These are phyloP conservation scores for Adenanthera pavonina DNA, from an alignment of 306 rosid species.

Conservation along the genomic window DNA sequence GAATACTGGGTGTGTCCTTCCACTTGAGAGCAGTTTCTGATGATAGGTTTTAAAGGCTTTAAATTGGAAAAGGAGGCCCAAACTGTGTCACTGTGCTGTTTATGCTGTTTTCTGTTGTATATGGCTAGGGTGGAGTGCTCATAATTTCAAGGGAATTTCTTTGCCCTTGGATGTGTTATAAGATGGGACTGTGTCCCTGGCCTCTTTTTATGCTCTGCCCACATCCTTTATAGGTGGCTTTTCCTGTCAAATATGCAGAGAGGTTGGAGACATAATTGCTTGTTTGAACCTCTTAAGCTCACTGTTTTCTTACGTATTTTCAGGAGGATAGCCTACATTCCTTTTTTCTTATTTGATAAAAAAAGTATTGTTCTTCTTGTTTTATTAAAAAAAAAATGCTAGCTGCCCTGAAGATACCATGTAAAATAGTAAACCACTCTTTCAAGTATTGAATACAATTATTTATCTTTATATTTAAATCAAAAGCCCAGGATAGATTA, in stretches of 20 bases:
- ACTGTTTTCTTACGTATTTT: background rate
- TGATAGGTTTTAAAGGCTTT: background rate
- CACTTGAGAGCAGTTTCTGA: background rate
- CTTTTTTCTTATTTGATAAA: background rate
- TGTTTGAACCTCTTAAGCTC: background rate
- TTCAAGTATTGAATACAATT: background rate
- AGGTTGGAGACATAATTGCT: background rate
- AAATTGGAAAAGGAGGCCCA: background rate
- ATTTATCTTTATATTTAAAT: conserved; percentile 5
- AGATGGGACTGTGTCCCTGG: background rate
- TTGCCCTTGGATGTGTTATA: background rate
- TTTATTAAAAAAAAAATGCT: background rate
- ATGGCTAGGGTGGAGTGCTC: background rate
- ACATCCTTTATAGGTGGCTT: too few species aligned
- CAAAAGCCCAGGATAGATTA: background rate
- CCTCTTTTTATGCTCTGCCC: background rate
- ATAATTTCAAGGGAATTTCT: background rate
- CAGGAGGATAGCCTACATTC: background rate
- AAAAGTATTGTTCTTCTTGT: background rate
- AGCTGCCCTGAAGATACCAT: conserved; percentile 5
- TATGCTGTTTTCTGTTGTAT: background rate
- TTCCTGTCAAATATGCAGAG: too few species aligned
- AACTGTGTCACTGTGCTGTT: background rate
- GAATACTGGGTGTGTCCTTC: background rate
- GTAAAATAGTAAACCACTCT: background rate